phyloP scores from a whole-genome alignment of 257 asterid genomes.

The Cinchona pubescens region DNA sequence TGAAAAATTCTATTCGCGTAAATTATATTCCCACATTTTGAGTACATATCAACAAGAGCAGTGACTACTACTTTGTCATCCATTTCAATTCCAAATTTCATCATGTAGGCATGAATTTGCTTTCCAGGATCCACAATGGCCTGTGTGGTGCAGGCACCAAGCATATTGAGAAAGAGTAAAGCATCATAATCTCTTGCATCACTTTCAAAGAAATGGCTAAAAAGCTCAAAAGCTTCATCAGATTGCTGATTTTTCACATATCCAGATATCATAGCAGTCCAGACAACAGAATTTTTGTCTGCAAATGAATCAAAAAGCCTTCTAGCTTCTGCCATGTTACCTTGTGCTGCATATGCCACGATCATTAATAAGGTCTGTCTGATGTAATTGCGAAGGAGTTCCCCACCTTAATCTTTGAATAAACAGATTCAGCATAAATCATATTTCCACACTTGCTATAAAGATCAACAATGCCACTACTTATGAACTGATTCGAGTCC shows the following conservation, averaged over 20 bases:
- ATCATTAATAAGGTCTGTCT: too few relatives aligned
- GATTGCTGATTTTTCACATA: conserved; percentile 54
- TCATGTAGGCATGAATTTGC: conserved; percentile 65
- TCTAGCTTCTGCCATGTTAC: conserved; percentile 60
- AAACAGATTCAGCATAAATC: conserved; percentile 53
- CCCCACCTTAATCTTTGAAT: conserved; percentile 25
- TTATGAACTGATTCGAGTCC: conserved; percentile 54
- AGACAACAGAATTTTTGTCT: conserved; percentile 60
- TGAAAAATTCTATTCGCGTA: conserved; percentile 54
- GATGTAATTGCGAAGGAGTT: conserved; percentile 58
- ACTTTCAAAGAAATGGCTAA: conserved; percentile 42
- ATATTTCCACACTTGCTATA: conserved; percentile 67
- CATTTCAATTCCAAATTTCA: conserved; percentile 41
- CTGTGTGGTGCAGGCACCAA: conserved; percentile 57
- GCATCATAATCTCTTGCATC: conserved; percentile 40
- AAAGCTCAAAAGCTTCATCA: conserved; percentile 65
- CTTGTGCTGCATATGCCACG: conserved; percentile 63
- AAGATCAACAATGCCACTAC: conserved; percentile 68
- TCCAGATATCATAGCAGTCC: conserved; percentile 79
- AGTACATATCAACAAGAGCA: conserved; percentile 76
- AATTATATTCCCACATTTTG: conserved; percentile 67
- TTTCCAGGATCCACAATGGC: conserved; percentile 67
- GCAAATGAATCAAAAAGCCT: conserved; percentile 53
- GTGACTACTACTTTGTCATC: conserved; percentile 49
- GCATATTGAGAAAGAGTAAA: conserved; percentile 57